Evolutionary conservation across 1,284 basidiomycete genomes (phyloP).

Genomic region (Microbotryum violaceum): DNA sequence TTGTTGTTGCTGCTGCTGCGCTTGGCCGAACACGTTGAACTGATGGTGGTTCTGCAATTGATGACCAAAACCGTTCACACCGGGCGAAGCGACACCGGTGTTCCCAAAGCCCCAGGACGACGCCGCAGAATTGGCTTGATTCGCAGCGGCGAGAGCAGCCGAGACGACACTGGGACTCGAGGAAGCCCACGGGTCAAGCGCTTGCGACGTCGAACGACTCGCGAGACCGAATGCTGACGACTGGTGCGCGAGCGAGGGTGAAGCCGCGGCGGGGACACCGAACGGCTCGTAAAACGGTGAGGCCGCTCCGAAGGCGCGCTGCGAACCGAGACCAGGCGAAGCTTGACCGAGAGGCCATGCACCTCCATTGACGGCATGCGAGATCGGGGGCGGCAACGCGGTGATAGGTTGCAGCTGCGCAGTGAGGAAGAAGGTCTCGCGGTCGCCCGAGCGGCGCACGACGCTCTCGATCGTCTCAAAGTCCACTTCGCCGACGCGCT

Average conservation of each 20-base stretch:
- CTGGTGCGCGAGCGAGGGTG: no score
- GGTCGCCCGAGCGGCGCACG: slow-evolving; percentile 38
- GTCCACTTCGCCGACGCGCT: slow-evolving; percentile 37
- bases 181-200: no score
- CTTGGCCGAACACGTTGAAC: not conserved
- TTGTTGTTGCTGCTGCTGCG: slow-evolving; percentile 15
- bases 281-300: slow-evolving; percentile 24
- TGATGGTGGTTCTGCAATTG: not conserved
- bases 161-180: no score
- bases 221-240: no score
- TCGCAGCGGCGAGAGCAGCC: no score
- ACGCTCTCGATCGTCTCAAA: slow-evolving; percentile 41
- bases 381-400: slow-evolving; percentile 1
- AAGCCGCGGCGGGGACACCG: not conserved
- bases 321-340: slow-evolving; percentile 5
- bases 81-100: no score
- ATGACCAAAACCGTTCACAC: no score
- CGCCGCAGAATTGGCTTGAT: no score
- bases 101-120: no score
- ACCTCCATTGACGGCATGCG: not conserved
- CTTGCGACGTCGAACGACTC: no score
- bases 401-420: slow-evolving; percentile 4
- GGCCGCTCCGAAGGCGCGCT: not conserved
- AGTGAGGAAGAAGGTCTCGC: slow-evolving; percentile 40
- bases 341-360: not conserved